Base-by-base conservation (phyloP, 1,139 yeast species). In the Saccharomyces hybrid region DNA sequence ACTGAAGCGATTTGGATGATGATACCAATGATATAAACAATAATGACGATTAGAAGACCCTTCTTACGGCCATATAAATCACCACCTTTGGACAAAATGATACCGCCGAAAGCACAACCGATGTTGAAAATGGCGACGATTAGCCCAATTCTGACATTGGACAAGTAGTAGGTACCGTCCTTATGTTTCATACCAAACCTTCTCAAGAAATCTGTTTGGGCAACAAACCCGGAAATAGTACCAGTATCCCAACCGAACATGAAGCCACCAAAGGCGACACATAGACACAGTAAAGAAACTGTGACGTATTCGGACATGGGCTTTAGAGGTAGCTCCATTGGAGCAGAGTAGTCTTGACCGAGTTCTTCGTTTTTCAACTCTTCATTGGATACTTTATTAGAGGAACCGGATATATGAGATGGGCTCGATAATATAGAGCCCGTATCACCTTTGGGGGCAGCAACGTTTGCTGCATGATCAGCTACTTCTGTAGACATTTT, bases 181-280 rank as follows among this genome's bases (percentile, higher is more conserved):
- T 61, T 29, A 53, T 81, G 69, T 59, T 79, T 78, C 25, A 84
- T 78, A 63, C 81, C 81, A 65, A 78, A 78, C 59, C 78, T 74
- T 41, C 65, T 64, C 54, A 70, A 72, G 65, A 83, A 88, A 61
- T 81, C 81, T 5, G 77, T 70, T 88, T 84, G 83, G 66, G 83
- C 83, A 67, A 85, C 20, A 16, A 16, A 16, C 20, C 20, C 20
- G 20, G 20, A 16, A 16, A 16, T 16, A 16, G 20, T 16, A 72
- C 89, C 89, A 29, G 89, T 84, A 72, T 84, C 89, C 78, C 83
- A 84, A 60, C 89, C 89, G 64, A 77, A 84, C 58, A 83, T 80
- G 64, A 82, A 76, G 67, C 88, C 88, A 71, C 85, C 87, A 59
- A 82, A 80, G 57, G 86, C 84, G 54, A 75, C 81, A 74, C 65